Evolutionary conservation across 164 flowering plant species (phyloP).

Genomic region (Piper betle): DNA sequence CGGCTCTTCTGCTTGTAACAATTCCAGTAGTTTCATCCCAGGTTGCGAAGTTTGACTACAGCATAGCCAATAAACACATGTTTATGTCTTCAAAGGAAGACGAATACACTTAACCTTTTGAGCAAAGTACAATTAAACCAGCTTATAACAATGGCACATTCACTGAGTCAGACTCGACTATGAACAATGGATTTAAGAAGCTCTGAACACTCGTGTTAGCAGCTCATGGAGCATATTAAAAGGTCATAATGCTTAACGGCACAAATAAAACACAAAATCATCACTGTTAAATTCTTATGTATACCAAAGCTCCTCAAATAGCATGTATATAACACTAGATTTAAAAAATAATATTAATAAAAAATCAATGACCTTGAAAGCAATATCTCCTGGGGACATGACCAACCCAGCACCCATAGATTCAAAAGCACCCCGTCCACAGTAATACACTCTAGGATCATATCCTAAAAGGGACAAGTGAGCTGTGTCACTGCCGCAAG

Average conservation of each 20-base stretch:
- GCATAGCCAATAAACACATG: constrained; percentile 1
- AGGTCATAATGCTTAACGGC: background rate
- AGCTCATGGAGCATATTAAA: background rate
- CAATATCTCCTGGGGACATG: constrained; percentile 98
- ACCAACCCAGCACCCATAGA: constrained; percentile 99
- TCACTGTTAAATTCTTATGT: background rate
- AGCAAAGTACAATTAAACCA: background rate
- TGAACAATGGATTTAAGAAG: background rate
- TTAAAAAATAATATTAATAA: too few relatives aligned
- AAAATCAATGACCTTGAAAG: constrained; percentile 57
- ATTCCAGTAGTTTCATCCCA: constrained; percentile 70
- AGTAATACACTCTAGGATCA: constrained; percentile 79
- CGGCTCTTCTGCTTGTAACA: constrained; percentile 89
- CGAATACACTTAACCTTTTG: background rate
- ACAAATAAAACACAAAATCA: too few relatives aligned
- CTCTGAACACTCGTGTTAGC: background rate
- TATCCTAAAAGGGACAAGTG: constrained; percentile 89
- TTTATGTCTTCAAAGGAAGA: background rate
- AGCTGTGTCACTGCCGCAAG: constrained; percentile 95
- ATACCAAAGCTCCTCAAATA: background rate
- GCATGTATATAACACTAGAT: background rate
- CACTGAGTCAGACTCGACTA: background rate
- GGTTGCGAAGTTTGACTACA: constrained; percentile 93
- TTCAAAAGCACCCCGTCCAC: constrained; percentile 96
- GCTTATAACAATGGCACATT: background rate